Percentiles rank a stretch among this genome's conserved stretches.
Evolutionary conservation across 2,329 filamentous ascomycete species (phyloP).

Genomic region (Triangularia setosa): DNA sequence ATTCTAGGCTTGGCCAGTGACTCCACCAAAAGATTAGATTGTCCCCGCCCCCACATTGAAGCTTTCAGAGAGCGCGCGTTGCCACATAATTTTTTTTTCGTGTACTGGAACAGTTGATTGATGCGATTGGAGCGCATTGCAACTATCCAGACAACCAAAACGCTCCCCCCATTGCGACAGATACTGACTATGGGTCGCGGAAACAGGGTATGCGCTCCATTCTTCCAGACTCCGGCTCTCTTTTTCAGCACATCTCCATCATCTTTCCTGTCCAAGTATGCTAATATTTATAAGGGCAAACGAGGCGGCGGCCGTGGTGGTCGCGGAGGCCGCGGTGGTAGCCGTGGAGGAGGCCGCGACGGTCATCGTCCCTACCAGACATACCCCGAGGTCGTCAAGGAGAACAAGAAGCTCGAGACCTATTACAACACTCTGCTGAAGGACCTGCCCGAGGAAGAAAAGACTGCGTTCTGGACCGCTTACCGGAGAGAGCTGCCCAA

Average conservation of each 20-base stretch:
- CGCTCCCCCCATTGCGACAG: slow-evolving; percentile 13
- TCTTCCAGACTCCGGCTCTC: not conserved
- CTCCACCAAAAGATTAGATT: slow-evolving; percentile 11
- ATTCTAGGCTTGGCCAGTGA: not conserved
- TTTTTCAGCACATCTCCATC: not conserved
- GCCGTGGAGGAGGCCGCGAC: slow-evolving; percentile 32
- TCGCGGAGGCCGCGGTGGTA: slow-evolving; percentile 36
- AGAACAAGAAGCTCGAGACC: slow-evolving; percentile 78
- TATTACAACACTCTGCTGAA: slow-evolving; percentile 81
- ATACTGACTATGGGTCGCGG: slow-evolving; percentile 24
- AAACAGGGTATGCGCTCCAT: slow-evolving; percentile 17
- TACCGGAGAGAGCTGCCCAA: slow-evolving; percentile 85
- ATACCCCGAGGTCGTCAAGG: slow-evolving; percentile 64
- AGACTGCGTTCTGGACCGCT: slow-evolving; percentile 76
- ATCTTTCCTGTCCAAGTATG: not conserved
- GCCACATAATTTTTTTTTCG: slow-evolving; percentile 22
- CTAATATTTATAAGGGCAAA: slow-evolving; percentile 21
- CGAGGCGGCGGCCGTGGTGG: slow-evolving; percentile 24
- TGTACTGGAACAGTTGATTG: slow-evolving; percentile 13
- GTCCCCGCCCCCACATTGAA: slow-evolving; percentile 27
- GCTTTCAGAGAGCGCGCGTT: slow-evolving; percentile 9
- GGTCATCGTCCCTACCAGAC: slow-evolving; percentile 41
- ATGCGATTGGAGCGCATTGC: slow-evolving; percentile 24
- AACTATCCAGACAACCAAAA: slow-evolving; percentile 7
- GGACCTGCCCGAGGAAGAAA: slow-evolving; percentile 68